Base-by-base conservation (phyloP, 768 basidiomycete species). In the Boletus rex-veris region DNA sequence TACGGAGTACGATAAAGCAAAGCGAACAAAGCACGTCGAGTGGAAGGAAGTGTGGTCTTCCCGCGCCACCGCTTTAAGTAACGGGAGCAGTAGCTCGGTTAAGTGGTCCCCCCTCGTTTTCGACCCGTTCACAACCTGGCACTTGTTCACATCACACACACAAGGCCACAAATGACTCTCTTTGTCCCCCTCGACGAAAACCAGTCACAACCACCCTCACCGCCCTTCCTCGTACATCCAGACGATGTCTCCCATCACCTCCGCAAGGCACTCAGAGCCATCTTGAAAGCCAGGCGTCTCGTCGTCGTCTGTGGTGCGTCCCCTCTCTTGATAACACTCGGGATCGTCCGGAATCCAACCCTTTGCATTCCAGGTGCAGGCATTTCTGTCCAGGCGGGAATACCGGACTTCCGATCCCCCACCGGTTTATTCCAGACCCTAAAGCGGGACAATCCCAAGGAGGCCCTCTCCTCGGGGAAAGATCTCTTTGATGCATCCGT, bases 401-500 rank as follows among this genome's bases (percentile, higher is more conserved):
- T 95, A 42, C 92, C 93, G 31, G 93, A 94, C 71, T 95, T 96
- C 68, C 76, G 92, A 60, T 92, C 90, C 11, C 69, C 84, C 15
- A 83, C 85, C 51, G 92, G 92, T 28, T 73, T 94, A 26, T 95
- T 94, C 67, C 83, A 86, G 63, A 78, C 81, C 18, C 71, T 91
- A 58, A 92, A 88, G 67, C 78, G 84, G 60, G 87, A 88, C 63
- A 87, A 93, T 68, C 86, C 88, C 0, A 81, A 81, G 53, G 85
- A 88, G 58, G 73, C 75, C 19, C 73, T 92, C 67, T 75, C 80
- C 36, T 88, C 86, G 5, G 89, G 92, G 3, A 92, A 86, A 68
- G 92, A 95, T 65, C 75, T 96, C 3, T 96, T 96, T 64, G 90
- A 95, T 76, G 90, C 90, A 15, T 90, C 89, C 16, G 88, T 92